Base-by-base conservation (phyloP, 1,284 basidiomycete genomes). In the Ustilago hordei region DNA sequence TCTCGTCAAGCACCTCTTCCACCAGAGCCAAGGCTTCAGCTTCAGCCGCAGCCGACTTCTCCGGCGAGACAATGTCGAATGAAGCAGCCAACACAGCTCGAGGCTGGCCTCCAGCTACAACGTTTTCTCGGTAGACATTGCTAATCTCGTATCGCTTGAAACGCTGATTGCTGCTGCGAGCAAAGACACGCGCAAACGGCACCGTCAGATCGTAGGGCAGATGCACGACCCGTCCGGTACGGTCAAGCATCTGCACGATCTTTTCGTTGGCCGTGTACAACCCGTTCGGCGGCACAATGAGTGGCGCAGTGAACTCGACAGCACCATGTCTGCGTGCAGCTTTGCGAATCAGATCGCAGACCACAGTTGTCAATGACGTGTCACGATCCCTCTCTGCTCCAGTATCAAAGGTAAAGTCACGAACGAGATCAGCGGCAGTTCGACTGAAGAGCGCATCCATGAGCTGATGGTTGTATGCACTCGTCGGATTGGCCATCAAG, bases 251-350 rank as follows among this genome's bases (percentile, higher is more conserved):
- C 45, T 90, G 89, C 3, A 96, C 92, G 1, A 95, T 93, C 2
- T 93, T 94, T 60, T 92, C 91, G 62, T 90, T 88, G 87, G 95
- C 93, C n/a, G 95, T 89, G 79, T 95, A 91, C 2, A 91, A 87
- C 0, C 87, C 86, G 31, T 88, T 88, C 32, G 88, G 88, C 0
- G 95, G 95, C 80, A 95, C 90, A 5, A 98, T 88, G 15, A 96
- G 87, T 0, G 94, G 92, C 0, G 94, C 91, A 75, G 93, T 92
- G 84, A 92, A 91, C 78, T 95, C 91, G 2, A 97, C 91, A 0
- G 95, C 95, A 7, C 95, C 95, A 80, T 95, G 95, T 2, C 95
- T 88, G 54, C 91, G 90, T 85, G 97, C 95, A 13, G 95, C 90
- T 8, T 91, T 88, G 3, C 90, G 89, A 3, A 97, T 88, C 28